Base-by-base conservation (phyloP, 2,329 filamentous ascomycete genomes). In the Aspergillus awamori region DNA sequence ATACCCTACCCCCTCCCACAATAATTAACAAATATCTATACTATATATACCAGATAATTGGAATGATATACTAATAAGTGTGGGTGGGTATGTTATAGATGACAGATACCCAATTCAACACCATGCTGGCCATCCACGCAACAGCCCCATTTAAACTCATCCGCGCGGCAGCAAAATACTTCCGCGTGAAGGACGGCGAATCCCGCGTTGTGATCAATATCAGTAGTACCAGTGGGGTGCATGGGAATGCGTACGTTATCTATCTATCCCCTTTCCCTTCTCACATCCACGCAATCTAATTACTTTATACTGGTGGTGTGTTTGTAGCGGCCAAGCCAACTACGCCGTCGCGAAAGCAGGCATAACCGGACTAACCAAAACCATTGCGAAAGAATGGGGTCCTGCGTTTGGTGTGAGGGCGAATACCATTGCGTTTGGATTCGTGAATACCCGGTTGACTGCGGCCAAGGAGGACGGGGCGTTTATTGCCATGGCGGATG, bases 381-480 rank as follows among this genome's bases (percentile, higher is more conserved):
- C 92, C 1, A 92, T 96, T 72, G 92, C 92, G 3, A 96, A 96
- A 80, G 89, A 97, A 81, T 96, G 92, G 93, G 92, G 92, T 1
- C 92, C 91, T 0, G 77, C 82, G 39, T 96, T 93, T 69, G 92
- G 92, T 55, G 92, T 96, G 5, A 83, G 92, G 61, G 85, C 88
- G 43, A 96, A 96, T 77, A 92, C 91, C 13, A 83, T 96, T 55
- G 92, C 92, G 4, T 96, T 96, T 69, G 93, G 93, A 0, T 86
- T 89, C 73, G 94, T 96, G 67, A 80, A 86, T 68, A 96, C 93
- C 0, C 82, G 93, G 3, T 78, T 96, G 67, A 96, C 93, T 10
- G 89, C 87, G 10, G 89, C 90, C 5, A 96, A 96, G 82, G 93
- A 96, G 77, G 86, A 87, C 17, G 92, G 92, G 15, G 91, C 88